Evolutionary conservation across 2,329 filamentous ascomycete species (phyloP).

Genomic region (Penicillium rolfsii): DNA sequence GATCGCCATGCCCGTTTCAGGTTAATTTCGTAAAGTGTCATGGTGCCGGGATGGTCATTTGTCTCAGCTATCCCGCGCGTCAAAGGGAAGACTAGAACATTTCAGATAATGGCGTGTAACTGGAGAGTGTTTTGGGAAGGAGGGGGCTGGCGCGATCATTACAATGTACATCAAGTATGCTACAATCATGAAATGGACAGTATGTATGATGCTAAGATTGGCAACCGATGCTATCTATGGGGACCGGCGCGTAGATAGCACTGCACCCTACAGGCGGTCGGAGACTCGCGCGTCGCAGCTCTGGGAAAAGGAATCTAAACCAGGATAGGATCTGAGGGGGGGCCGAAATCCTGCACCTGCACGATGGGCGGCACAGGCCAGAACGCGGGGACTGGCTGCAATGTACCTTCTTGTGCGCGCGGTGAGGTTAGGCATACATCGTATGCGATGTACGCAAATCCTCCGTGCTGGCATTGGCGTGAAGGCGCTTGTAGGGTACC

Average conservation of each 20-base stretch:
- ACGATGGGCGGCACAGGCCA: conserved; percentile 8
- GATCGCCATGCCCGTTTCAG: conserved; percentile 3
- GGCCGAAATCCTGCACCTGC: conserved; percentile 14
- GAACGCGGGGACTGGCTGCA: conserved; percentile 1
- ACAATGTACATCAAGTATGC: background rate
- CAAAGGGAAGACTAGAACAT: background rate
- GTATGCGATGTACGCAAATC: background rate
- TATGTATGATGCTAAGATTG: background rate
- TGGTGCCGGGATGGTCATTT: background rate
- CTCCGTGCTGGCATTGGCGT: background rate
- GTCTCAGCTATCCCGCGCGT: conserved; percentile 6
- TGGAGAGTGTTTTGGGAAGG: background rate
- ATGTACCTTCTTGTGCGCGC: background rate
- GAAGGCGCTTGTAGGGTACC: background rate
- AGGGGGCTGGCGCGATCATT: background rate
- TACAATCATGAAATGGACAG: background rate
- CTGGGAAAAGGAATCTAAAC: conserved; percentile 1
- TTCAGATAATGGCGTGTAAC: background rate
- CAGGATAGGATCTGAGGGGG: conserved; percentile 5
- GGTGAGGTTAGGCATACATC: background rate
- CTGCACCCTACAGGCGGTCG: no score
- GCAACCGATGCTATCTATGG: background rate
- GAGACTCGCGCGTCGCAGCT: background rate
- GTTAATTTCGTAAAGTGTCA: conserved; percentile 17
- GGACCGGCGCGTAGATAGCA: conserved; percentile 6